These are phyloP conservation scores for Viola pubescens DNA, from an alignment of 441 rosid genomes.

Conservation along the genomic window DNA sequence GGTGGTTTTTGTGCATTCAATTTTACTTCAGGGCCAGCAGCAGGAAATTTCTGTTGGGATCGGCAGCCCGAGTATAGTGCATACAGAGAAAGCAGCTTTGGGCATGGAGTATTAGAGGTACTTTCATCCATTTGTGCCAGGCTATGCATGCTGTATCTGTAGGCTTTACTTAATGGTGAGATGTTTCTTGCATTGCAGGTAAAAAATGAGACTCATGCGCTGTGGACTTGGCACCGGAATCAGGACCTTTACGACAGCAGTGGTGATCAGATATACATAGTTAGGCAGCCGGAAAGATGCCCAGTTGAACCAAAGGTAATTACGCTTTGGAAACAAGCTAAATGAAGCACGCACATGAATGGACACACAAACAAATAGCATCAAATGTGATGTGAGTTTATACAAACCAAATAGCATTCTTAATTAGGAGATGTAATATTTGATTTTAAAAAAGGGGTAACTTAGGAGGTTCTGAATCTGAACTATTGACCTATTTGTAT, in stretches of 20 bases:
- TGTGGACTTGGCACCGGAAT: constrained; percentile 83
- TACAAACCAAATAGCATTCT: neutral
- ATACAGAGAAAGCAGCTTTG: constrained; percentile 84
- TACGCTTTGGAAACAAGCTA: neutral
- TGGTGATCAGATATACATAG: constrained; percentile 61
- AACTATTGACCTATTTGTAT: too few species aligned
- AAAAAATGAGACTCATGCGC: constrained; percentile 71
- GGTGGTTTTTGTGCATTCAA: constrained; percentile 58
- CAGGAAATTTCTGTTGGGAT: constrained; percentile 58
- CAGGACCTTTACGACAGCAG: constrained; percentile 38
- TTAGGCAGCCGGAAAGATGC: constrained; percentile 56
- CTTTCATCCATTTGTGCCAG: neutral
- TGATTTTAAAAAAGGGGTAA: too few species aligned
- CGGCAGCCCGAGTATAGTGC: constrained; percentile 81
- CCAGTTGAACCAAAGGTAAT: constrained; percentile 18
- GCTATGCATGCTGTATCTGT: neutral
- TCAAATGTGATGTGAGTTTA: neutral
- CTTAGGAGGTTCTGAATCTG: too few species aligned
- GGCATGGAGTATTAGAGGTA: constrained; percentile 80
- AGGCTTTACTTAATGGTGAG: neutral
- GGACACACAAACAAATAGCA: too few species aligned
- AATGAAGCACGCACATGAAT: neutral
- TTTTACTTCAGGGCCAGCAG: constrained; percentile 55
- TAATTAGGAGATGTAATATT: too few species aligned
- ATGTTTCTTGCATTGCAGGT: constrained; percentile 41